Evolutionary conservation across 208 protist species (phyloP).

Genomic region (Giardia muris): DNA sequence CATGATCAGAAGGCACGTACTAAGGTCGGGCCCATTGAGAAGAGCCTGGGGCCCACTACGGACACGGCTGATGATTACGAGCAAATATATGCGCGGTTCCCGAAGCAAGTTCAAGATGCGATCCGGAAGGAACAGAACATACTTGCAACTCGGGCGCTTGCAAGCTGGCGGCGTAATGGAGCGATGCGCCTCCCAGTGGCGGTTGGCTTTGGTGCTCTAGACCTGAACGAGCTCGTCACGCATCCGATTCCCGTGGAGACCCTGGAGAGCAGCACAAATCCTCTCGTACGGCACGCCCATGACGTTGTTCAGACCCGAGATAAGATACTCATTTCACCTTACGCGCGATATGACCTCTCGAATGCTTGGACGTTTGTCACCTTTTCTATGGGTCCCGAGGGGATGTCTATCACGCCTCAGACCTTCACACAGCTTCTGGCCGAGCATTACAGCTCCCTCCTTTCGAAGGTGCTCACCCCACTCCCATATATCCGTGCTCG

Average conservation of each 20-base stretch:
- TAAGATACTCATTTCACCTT: neutral
- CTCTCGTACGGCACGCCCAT: neutral
- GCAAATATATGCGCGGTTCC: neutral
- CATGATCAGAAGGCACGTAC: neutral
- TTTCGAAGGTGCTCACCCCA: neutral
- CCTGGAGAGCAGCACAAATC: neutral
- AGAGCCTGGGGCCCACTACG: neutral
- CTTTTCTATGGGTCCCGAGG: neutral
- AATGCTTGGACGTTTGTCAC: neutral
- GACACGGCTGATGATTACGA: neutral
- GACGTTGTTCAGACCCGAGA: neutral
- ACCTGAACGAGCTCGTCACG: neutral
- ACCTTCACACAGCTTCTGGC: neutral
- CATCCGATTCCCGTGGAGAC: neutral
- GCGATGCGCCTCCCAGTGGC: neutral
- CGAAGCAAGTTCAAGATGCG: neutral
- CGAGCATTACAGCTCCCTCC: neutral
- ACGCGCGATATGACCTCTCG: neutral
- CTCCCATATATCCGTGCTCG: neutral
- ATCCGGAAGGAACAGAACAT: neutral
- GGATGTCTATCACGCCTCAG: neutral
- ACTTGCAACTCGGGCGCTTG: neutral
- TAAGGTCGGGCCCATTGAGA: neutral
- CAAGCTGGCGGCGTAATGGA: neutral
- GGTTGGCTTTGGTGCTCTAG: neutral